phyloP scores from a whole-genome alignment of 2,329 filamentous ascomycete species.

The Diaporthe sp. region DNA sequence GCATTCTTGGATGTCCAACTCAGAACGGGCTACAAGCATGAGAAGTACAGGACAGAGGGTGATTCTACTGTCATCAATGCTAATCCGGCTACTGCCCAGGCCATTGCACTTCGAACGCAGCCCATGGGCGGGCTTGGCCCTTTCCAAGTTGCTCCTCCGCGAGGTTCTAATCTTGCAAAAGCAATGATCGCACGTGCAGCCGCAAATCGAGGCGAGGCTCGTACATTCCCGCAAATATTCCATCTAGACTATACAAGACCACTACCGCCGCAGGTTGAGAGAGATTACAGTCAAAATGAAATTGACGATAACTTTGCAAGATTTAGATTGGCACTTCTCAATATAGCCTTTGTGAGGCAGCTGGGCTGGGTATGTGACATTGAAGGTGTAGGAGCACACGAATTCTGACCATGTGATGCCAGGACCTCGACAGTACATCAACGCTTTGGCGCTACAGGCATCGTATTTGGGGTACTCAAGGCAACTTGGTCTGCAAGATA shows the following conservation, averaged over 20 bases:
- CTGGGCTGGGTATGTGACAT: neutral
- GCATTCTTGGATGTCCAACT: neutral
- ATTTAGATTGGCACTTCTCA: fast-evolving
- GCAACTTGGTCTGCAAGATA: neutral
- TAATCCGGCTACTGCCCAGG: no score
- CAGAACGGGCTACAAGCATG: fast-evolving
- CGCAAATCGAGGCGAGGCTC: no score
- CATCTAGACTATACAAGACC: no score
- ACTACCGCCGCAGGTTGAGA: neutral
- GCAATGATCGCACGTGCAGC: neutral
- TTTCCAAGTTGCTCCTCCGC: neutral
- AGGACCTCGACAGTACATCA: neutral
- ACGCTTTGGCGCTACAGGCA: slow-evolving; percentile 24
- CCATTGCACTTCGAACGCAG: neutral
- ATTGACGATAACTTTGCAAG: no score
- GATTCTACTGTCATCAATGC: neutral
- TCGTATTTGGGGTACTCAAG: neutral
- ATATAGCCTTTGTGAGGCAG: slow-evolving; percentile 5
- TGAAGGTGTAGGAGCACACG: neutral
- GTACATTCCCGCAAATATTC: no score
- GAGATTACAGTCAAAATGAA: neutral
- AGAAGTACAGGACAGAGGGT: neutral
- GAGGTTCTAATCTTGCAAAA: neutral
- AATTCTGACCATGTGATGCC: neutral
- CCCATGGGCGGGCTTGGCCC: neutral